These are phyloP conservation scores for Amoebophrya sp. DNA, from an alignment of 169 alveolate genomes.

Conservation along the genomic window DNA sequence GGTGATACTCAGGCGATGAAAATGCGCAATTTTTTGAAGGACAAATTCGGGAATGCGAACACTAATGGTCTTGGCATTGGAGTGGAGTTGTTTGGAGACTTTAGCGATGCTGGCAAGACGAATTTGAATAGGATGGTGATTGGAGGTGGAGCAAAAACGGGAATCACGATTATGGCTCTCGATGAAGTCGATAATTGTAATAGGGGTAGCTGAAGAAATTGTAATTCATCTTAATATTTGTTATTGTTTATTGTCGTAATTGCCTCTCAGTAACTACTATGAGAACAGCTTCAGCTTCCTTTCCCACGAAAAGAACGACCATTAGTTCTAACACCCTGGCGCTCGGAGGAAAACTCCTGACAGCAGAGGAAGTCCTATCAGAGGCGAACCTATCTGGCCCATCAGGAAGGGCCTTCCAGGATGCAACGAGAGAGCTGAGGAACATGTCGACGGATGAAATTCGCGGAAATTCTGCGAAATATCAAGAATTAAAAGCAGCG, in stretches of 20 bases:
- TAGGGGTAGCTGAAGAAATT: no score
- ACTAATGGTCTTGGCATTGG: not conserved
- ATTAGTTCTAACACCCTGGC: no score
- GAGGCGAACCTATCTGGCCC: not conserved
- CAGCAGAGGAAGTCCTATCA: not conserved
- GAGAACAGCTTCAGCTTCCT: no score
- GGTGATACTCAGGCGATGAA: not conserved
- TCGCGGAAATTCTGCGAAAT: not conserved
- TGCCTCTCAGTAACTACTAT: no score
- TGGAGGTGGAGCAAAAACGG: not conserved
- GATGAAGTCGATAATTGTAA: no score
- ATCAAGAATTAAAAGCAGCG: not conserved
- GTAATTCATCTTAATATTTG: no score
- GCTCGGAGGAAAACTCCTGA: not conserved
- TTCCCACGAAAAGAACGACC: no score
- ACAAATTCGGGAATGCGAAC: not conserved
- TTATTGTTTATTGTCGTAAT: no score
- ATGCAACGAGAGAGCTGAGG: not conserved
- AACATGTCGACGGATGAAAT: not conserved
- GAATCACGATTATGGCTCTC: not conserved
- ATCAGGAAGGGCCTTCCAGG: not conserved
- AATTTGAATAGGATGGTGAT: not conserved
- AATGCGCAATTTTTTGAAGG: not conserved
- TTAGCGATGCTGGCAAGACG: not conserved
- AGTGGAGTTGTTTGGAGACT: not conserved